Conservation (phyloP, 1,284 basidiomycete genomes). For the Papiliotrema terrestris region DNA sequence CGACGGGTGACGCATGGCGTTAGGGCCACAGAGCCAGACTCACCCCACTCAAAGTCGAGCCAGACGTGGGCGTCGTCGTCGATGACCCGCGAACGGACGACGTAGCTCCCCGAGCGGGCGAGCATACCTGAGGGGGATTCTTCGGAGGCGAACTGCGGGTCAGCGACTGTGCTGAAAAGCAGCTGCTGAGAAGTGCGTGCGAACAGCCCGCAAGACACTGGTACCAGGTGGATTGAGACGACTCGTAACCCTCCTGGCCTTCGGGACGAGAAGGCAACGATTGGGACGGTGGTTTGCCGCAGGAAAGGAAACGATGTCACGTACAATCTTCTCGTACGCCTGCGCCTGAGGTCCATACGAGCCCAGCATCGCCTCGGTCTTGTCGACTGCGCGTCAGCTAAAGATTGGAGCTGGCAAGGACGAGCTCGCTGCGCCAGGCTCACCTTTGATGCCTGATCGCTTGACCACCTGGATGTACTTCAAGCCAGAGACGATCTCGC, state of each 20-base stretch:
- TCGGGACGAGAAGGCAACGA: not conserved
- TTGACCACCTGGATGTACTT: constrained; percentile 56
- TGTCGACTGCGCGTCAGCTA: constrained; percentile 28
- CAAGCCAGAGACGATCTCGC: constrained; percentile 55
- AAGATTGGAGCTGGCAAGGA: too few relatives aligned
- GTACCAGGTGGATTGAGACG: too few relatives aligned
- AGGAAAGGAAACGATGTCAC: too few relatives aligned
- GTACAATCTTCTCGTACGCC: constrained; percentile 48
- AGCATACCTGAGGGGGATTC: constrained; percentile 56
- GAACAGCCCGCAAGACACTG: too few relatives aligned
- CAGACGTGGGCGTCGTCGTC: constrained; percentile 53
- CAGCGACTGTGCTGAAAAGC: too few relatives aligned
- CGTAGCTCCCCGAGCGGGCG: constrained; percentile 54
- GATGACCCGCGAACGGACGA: constrained; percentile 52
- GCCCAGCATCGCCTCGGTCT: constrained; percentile 53
- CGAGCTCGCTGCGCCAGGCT: constrained; percentile 4
- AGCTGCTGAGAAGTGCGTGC: too few relatives aligned
- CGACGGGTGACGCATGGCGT: too few relatives aligned
- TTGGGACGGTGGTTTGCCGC: not conserved
- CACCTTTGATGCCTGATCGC: constrained; percentile 46
- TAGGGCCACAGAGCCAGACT: constrained; percentile 8
- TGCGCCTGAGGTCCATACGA: constrained; percentile 52
- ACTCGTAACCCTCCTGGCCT: too few relatives aligned
- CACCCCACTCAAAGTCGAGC: constrained; percentile 51
- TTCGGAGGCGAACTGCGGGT: constrained; percentile 47